Evolutionary conservation across 2,329 filamentous ascomycete species (phyloP).

Genomic region (Thelonectria olida): DNA sequence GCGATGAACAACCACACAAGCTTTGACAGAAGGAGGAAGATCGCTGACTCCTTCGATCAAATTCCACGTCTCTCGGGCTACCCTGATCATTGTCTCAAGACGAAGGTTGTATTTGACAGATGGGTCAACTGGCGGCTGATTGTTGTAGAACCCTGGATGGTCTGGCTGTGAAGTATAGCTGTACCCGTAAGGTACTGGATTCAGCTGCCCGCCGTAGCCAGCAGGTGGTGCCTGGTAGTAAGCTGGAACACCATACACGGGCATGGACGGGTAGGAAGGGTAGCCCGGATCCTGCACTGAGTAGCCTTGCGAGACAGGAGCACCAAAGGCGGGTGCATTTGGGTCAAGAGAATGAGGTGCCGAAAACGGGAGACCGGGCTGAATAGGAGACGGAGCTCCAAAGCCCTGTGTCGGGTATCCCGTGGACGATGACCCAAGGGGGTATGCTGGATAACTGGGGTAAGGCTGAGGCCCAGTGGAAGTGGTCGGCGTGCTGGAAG

Average conservation of each 20-base stretch:
- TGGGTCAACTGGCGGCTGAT: slow-evolving; percentile 16
- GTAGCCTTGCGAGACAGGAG: slow-evolving; percentile 12
- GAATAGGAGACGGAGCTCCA: slow-evolving; percentile 21
- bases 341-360: slow-evolving; percentile 14
- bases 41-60: slow-evolving; percentile 66
- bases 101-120: slow-evolving; percentile 52
- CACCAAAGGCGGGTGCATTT: slow-evolving; percentile 23
- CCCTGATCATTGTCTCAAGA: slow-evolving; percentile 62
- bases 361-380: slow-evolving; percentile 10
- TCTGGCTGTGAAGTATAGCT: slow-evolving; percentile 16
- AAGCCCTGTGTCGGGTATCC: slow-evolving; percentile 30
- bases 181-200: slow-evolving; percentile 1
- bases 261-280: slow-evolving; percentile 21
- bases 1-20: slow-evolving; percentile 72
- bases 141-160: slow-evolving; percentile 2
- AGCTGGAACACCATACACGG: slow-evolving; percentile 9
- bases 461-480: slow-evolving; percentile 2
- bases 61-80: slow-evolving; percentile 71
- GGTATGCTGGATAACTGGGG: slow-evolving; percentile 21
- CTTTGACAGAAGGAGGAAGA: slow-evolving; percentile 68
- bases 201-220: slow-evolving; percentile 11
- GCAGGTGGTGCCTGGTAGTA: slow-evolving; percentile 10
- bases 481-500: slow-evolving; percentile 4
- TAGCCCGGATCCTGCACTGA: slow-evolving; percentile 25
- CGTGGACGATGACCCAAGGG: slow-evolving; percentile 11